A percentile compares a stretch with the other conserved stretches of the same genome.
phyloP scores from a whole-genome alignment of 1,284 basidiomycete genomes.

The Cystobasidium pallidum region DNA sequence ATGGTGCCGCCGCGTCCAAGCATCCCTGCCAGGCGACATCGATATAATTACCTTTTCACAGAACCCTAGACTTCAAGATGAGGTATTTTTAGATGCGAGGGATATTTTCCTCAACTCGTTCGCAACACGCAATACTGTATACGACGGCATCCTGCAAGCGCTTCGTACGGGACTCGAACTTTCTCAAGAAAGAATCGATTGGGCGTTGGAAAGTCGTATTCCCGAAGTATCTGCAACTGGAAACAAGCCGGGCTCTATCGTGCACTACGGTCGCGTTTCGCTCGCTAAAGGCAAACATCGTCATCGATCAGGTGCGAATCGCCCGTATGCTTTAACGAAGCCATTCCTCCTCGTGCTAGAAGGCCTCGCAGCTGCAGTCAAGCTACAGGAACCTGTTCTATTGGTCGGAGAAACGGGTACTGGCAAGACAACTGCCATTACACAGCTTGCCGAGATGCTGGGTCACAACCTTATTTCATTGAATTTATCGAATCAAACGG shows the following conservation, averaged over 20 bases:
- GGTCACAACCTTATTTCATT: conserved; percentile 79
- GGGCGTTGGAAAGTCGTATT: conserved; percentile 48
- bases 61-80: conserved; percentile 82
- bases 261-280: conserved; percentile 4
- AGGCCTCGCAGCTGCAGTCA: conserved; percentile 74
- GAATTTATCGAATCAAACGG: conserved; percentile 96
- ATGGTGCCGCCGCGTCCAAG: conserved; percentile 75
- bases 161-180: conserved; percentile 33
- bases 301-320: conserved; percentile 47
- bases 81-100: conserved; percentile 83
- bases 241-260: neutral
- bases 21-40: conserved; percentile 62
- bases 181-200: conserved; percentile 49
- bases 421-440: conserved; percentile 92
- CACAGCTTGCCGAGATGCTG: conserved; percentile 81
- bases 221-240: conserved; percentile 46
- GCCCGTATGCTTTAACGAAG: conserved; percentile 85
- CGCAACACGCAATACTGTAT: conserved; percentile 47
- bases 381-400: conserved; percentile 79
- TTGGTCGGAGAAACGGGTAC: conserved; percentile 98
- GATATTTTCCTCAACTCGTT: conserved; percentile 88
- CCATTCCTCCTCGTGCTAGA: conserved; percentile 81
- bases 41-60: conserved; percentile 45
- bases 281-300: conserved; percentile 24
- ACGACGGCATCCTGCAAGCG: conserved; percentile 8